Evolutionary conservation across 768 basidiomycete species (phyloP), one percentile per base, ranked within the genome.

Genomic region (Pulveroboletus sp.): DNA sequence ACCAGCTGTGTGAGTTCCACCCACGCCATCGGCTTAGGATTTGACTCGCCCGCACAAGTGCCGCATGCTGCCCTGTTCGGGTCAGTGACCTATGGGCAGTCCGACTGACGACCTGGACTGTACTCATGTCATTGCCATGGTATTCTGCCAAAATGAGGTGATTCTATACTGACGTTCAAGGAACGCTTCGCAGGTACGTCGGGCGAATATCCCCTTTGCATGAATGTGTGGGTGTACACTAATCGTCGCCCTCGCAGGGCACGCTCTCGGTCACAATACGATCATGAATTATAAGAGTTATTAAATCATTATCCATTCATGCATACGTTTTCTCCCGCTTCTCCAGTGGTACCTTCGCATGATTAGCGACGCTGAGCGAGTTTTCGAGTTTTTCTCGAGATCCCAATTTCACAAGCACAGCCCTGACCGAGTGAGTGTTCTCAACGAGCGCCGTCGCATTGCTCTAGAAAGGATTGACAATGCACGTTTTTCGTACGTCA

Each of bases 391-490:
- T 9, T 12, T 11, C 46, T 47, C 47, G 26, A 37, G 28, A 17
- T 30, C 37, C 43, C 38, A 14, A 15, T 43, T 47, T 24, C 49
- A 8, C 11, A 27, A 43, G 46, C 37, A 44, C 21, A 43, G 30
- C 7, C 26, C 30, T 17, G 26, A 41, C n/a, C 38, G 50, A 17
- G 43, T 65, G 8, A 32, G 33, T 8, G 63, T 57, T 26, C 76
- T 89, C 31, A 83, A 86, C 58, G 81, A 86, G 62, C 79, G 79
- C 41, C 82, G 93, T 52, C 77, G 85, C 31, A 80, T 79, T 41
- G 89, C 91, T 47, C 75, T 96, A 49, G 78, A 82, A 27, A 86
- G 91, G 64, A 78, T 95, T 52, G 93, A 95, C 69, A 82, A 87
- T 54, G 92, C 93, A 47, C 72, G 70, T 41, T 93, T 94, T 69